Conservation (phyloP, 768 basidiomycete genomes). For the Psilocybe azurescens region DNA sequence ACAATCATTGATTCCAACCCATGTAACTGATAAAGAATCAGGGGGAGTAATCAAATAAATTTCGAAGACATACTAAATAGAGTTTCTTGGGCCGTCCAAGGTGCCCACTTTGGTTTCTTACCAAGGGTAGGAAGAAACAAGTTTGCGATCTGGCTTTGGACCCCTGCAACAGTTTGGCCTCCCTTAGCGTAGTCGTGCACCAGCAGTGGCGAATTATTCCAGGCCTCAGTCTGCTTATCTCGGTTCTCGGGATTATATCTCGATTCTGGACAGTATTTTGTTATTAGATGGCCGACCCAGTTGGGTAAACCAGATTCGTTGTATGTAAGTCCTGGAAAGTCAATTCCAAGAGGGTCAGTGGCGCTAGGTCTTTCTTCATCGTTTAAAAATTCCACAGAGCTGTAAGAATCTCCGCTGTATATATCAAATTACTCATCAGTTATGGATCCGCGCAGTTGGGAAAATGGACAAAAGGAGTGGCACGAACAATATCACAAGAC, state of each 20-base stretch:
- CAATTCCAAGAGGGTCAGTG: conserved; percentile 51
- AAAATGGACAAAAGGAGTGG: not conserved
- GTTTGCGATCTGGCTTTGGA: conserved; percentile 43
- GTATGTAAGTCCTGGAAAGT: conserved; percentile 55
- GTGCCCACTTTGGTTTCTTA: conserved; percentile 38
- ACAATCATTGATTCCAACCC: conserved; percentile 74
- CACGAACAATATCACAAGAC: conserved; percentile 60
- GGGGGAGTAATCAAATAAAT: not conserved
- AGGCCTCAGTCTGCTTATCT: conserved; percentile 33
- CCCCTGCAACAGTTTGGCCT: conserved; percentile 49
- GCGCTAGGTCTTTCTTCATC: conserved; percentile 38
- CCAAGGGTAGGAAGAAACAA: conserved; percentile 45
- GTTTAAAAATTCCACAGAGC: conserved; percentile 40
- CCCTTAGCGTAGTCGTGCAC: conserved; percentile 65
- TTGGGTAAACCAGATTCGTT: conserved; percentile 54
- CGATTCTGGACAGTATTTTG: conserved; percentile 43
- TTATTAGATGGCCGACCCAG: conserved; percentile 68
- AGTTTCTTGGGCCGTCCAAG: conserved; percentile 47
- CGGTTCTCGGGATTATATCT: conserved; percentile 27
- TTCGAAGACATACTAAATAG: conserved; percentile 48
- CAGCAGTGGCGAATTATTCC: conserved; percentile 41
- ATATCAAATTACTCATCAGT: not conserved
- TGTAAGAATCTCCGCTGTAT: conserved; percentile 67
- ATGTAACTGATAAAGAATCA: conserved; percentile 48
- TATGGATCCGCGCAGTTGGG: not conserved